Evolutionary conservation across 1,284 basidiomycete genomes (phyloP).

Genomic region (Pseudozyma sp.): DNA sequence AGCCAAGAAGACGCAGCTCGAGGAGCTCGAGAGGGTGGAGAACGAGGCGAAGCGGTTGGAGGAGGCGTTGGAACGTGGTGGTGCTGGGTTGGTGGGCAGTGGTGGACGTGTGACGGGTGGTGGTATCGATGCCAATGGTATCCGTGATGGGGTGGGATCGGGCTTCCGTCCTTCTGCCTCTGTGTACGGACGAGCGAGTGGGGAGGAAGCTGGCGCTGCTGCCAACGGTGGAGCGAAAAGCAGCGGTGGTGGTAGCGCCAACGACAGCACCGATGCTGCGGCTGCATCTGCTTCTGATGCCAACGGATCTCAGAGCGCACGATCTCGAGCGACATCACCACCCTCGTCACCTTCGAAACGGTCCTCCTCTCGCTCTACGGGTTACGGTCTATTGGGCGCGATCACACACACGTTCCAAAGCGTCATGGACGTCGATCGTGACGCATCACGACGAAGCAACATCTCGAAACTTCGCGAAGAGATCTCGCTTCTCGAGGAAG

Average conservation of each 20-base stretch:
- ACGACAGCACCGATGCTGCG: not conserved
- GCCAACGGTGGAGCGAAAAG: not conserved
- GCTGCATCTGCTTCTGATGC: not conserved
- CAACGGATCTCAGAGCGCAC: slow-evolving; percentile 1
- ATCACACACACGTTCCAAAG: slow-evolving; percentile 93
- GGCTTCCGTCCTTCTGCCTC: slow-evolving; percentile 32
- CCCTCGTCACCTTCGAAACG: slow-evolving; percentile 39
- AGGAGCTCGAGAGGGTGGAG: slow-evolving; percentile 91
- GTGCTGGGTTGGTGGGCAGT: slow-evolving; percentile 42
- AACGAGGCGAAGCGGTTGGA: slow-evolving; percentile 88
- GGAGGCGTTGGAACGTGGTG: slow-evolving; percentile 76
- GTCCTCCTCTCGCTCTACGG: slow-evolving; percentile 36
- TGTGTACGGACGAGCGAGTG: slow-evolving; percentile 39
- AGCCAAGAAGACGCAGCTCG: slow-evolving; percentile 84
- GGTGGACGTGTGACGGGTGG: slow-evolving; percentile 23
- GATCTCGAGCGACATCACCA: slow-evolving; percentile 33
- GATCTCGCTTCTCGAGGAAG: slow-evolving; percentile 73
- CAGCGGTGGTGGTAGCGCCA: not conserved
- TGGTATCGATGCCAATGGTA: slow-evolving; percentile 46
- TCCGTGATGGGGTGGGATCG: slow-evolving; percentile 43
- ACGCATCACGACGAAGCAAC: slow-evolving; percentile 88
- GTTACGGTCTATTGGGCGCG: slow-evolving; percentile 83
- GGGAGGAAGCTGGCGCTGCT: slow-evolving; percentile 13
- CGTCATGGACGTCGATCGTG: slow-evolving; percentile 98
- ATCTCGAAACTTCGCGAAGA: slow-evolving; percentile 94